A percentile compares a stretch with the other conserved stretches of the same genome.
These are phyloP conservation scores for Plectranthus barbatus DNA, from an alignment of 257 asterid species.

Conservation along the genomic window DNA sequence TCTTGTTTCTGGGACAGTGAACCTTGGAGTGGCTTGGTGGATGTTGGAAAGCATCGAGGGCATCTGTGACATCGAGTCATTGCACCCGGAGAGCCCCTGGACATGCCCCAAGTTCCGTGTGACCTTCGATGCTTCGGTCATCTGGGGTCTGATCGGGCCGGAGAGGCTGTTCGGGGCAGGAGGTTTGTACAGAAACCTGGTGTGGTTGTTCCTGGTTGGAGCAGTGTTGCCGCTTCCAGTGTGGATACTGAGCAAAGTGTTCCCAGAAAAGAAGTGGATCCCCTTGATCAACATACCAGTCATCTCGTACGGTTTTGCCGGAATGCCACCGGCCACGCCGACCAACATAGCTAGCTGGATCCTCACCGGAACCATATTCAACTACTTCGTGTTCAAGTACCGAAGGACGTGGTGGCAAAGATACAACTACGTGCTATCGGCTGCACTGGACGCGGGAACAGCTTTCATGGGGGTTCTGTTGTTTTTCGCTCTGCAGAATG, in stretches of 20 bases:
- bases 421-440: conserved; percentile 82
- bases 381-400: conserved; percentile 74
- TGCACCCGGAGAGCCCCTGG: conserved; percentile 89
- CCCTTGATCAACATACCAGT: conserved; percentile 79
- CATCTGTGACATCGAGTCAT: conserved; percentile 68
- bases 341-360: conserved; percentile 94
- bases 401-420: conserved; percentile 81
- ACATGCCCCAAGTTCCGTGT: conserved; percentile 84
- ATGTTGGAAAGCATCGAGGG: conserved; percentile 72
- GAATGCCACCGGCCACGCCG: conserved; percentile 98
- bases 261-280: conserved; percentile 85
- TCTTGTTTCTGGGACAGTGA: conserved; percentile 59
- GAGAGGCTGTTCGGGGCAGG: conserved; percentile 64
- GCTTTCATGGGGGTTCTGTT: conserved; percentile 89
- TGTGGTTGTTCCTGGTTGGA: conserved; percentile 82
- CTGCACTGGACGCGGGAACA: conserved; percentile 90
- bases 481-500: conserved; percentile 68
- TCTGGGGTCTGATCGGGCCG: conserved; percentile 89
- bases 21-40: conserved; percentile 90
- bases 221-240: conserved; percentile 81
- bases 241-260: conserved; percentile 72
- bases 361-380: conserved; percentile 63
- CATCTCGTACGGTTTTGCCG: conserved; percentile 80
- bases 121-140: conserved; percentile 77
- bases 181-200: conserved; percentile 72